Percentiles rank a stretch among this genome's conserved stretches.
phyloP scores from a whole-genome alignment of 495 filamentous ascomycete genomes.

The Jackrogersella minutella region DNA sequence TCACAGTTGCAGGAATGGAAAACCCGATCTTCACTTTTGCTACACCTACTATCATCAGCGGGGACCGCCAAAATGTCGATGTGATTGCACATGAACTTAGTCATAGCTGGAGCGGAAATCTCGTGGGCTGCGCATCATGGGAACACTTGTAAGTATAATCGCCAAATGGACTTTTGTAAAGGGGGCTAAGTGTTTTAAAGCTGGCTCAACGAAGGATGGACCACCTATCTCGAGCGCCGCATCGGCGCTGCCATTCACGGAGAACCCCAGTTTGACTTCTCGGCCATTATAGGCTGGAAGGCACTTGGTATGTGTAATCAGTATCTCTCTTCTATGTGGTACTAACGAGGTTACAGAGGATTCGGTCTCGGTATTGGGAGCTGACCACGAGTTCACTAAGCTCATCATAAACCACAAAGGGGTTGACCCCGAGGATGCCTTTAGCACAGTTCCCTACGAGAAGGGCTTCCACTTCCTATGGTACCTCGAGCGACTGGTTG shows the following conservation, averaged over 20 bases:
- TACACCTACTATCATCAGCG: constrained; percentile 89
- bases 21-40: constrained; percentile 94
- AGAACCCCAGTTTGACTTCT: constrained; percentile 87
- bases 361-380: constrained; percentile 76
- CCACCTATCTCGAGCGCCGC: constrained; percentile 88
- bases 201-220: constrained; percentile 98
- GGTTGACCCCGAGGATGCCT: constrained; percentile 94
- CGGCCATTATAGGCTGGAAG: constrained; percentile 86
- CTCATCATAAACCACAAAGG: constrained; percentile 85
- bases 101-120: constrained; percentile 93
- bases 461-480: constrained; percentile 72
- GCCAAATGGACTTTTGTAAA: neutral
- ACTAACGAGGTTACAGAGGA: constrained; percentile 60
- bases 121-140: constrained; percentile 91
- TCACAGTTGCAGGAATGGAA: constrained; percentile 77
- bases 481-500: constrained; percentile 82
- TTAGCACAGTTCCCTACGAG: constrained; percentile 84
- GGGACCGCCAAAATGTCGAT: constrained; percentile 92
- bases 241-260: constrained; percentile 75
- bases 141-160: constrained; percentile 75
- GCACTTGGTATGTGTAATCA: constrained; percentile 54
- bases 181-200: constrained; percentile 41
- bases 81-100: constrained; percentile 95
- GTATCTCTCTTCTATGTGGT: constrained; percentile 44
- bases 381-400: constrained; percentile 91